Conservation (phyloP, 1,139 yeast species). For the Magnusiomyces tetraspermus region DNA sequence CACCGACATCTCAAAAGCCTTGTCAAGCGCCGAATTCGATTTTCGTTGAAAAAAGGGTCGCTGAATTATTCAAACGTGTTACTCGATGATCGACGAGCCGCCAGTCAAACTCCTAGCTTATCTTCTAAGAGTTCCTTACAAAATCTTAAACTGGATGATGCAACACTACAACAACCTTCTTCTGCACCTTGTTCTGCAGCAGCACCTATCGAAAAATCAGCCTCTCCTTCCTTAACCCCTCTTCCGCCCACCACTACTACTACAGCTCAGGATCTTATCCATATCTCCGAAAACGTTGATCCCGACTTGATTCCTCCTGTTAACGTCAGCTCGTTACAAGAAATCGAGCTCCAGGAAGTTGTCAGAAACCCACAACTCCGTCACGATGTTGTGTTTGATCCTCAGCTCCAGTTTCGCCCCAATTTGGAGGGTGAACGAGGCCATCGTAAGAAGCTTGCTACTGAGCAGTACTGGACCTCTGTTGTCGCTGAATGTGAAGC, state of each 20-base stretch:
- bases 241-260: neutral
- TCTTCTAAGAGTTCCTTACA: too few species aligned
- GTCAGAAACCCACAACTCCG: constrained; percentile 85
- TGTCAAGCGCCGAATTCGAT: neutral
- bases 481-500: constrained; percentile 50
- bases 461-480: constrained; percentile 78
- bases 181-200: too few species aligned
- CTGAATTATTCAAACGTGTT: neutral
- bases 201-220: too few species aligned
- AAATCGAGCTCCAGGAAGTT: constrained; percentile 81
- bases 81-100: neutral
- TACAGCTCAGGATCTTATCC: too few species aligned
- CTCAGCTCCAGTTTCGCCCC: constrained; percentile 85
- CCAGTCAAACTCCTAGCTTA: too few species aligned
- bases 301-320: constrained; percentile 59
- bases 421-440: constrained; percentile 89
- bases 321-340: constrained; percentile 70
- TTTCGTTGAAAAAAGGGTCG: neutral
- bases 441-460: constrained; percentile 58
- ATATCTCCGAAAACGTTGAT: constrained; percentile 28
- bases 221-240: too few species aligned
- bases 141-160: neutral
- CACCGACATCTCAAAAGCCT: neutral
- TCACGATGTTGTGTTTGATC: constrained; percentile 88
- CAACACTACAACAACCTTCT: neutral